These are phyloP conservation scores for Lagenidium giganteum DNA, from an alignment of 352 stramenopile species.

Conservation along the genomic window DNA sequence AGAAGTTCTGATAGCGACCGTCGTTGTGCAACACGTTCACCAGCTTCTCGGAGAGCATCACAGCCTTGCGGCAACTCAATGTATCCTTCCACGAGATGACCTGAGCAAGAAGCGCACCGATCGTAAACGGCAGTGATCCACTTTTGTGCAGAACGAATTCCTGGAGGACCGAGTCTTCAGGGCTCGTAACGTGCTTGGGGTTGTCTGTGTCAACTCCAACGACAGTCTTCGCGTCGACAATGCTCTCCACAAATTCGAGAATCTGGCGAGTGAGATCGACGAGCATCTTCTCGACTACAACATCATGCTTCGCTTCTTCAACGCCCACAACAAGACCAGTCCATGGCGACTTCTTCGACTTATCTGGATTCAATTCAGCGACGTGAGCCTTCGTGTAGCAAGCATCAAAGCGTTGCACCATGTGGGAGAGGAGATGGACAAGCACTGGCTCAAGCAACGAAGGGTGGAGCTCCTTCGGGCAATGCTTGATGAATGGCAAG, in stretches of 20 bases:
- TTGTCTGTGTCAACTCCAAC: conserved; percentile 64
- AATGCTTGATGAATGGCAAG: conserved; percentile 67
- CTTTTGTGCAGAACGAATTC: conserved; percentile 60
- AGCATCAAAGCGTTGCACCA: conserved; percentile 37
- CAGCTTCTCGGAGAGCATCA: conserved; percentile 55
- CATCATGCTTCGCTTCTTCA: conserved; percentile 61
- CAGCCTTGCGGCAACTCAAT: conserved; percentile 55
- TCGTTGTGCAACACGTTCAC: conserved; percentile 47
- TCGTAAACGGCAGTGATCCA: conserved; percentile 32
- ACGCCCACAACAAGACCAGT: conserved; percentile 50
- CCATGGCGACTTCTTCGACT: conserved; percentile 35
- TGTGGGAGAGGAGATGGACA: conserved; percentile 42
- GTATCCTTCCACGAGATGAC: conserved; percentile 76
- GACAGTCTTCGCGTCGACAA: conserved; percentile 71
- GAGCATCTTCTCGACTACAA: conserved; percentile 67
- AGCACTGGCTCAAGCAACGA: conserved; percentile 64
- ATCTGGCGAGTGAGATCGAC: conserved; percentile 63
- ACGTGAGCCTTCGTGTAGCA: conserved; percentile 30
- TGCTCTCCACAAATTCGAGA: conserved; percentile 67
- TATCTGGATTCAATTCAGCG: conserved; percentile 14
- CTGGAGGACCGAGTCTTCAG: conserved; percentile 46
- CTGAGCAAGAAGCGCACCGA: conserved; percentile 46
- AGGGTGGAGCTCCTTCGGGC: conserved; percentile 45
- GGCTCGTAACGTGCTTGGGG: conserved; percentile 67
- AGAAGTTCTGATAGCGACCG: conserved; percentile 27